Evolutionary conservation across 1,139 yeast species (phyloP), one percentile per base, ranked within the genome.

Genomic region (Schwanniomyces etchellsii): DNA sequence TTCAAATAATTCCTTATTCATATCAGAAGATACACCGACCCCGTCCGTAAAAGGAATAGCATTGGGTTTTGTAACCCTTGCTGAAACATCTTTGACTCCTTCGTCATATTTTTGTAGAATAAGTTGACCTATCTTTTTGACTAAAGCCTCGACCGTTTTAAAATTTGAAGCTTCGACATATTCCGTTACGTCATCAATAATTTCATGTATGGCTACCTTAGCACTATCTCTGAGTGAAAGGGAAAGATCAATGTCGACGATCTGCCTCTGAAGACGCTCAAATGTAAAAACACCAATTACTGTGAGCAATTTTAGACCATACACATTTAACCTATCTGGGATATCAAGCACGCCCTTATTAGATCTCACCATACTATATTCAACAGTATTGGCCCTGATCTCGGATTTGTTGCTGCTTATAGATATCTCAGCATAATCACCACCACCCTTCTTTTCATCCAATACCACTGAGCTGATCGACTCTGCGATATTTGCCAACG

Each of bases 81-180:
- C 89, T 3, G 45, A 35, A n/a, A 69, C 64, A 5, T 45, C 35
- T 4, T 59, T 58, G 4, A 77, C 70, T 22, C 61, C 58, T 2
- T 41, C 38, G 5, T 53, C 49, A 30, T 55, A 48, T 21, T 52
- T 50, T 35, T 68, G 70, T 30, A 74, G 64, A 3, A 80, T 64
- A 29, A 81, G 55, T 43, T 80, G 84, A 4, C 88, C 81, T 15
- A 86, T 80, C 9, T 77, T 72, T 37, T 78, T 73, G 3, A 84
- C 94, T 37, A 91, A 67, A 0, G 97, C 96, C 50, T 91, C 98
- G 2, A 91, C 95, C 0, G 98, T 91, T 48, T 85, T 82, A 60
- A 85, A 91, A 40, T 79, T 77, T 1, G 95, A 74, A 12, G 54
- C 55, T 45, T 84, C 95, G 6, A 86, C 85, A 47, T 78, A 83